Evolutionary conservation across 2,329 filamentous ascomycete genomes (phyloP).

Genomic region (Talaromyces piceae): DNA sequence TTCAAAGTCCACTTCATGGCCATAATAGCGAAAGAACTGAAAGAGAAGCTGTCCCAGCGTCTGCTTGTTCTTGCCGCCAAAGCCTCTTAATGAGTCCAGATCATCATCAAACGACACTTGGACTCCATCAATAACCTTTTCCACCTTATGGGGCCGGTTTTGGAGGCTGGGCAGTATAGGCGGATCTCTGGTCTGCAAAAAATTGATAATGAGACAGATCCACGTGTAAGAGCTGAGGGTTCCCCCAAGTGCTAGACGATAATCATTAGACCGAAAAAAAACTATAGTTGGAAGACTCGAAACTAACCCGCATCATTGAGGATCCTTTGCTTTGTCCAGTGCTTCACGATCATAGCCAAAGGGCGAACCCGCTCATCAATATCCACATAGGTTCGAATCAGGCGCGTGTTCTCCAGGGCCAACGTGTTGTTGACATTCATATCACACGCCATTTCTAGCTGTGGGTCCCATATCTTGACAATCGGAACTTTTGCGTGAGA

Average conservation of each 20-base stretch:
- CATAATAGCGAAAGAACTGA: slow-evolving; percentile 91
- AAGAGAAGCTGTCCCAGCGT: slow-evolving; percentile 82
- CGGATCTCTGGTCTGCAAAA: slow-evolving; percentile 78
- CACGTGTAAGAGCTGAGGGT: slow-evolving; percentile 97
- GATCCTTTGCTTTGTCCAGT: slow-evolving; percentile 90
- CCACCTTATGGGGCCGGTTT: slow-evolving; percentile 58
- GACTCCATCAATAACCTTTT: slow-evolving; percentile 55
- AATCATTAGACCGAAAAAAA: slow-evolving; percentile 14
- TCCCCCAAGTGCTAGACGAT: slow-evolving; percentile 68
- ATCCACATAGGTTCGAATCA: slow-evolving; percentile 96
- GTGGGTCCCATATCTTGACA: slow-evolving; percentile 97
- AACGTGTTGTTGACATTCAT: slow-evolving; percentile 99
- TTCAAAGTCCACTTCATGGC: slow-evolving; percentile 86
- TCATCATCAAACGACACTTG: slow-evolving; percentile 82
- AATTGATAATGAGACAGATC: slow-evolving; percentile 98
- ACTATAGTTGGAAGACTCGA: not conserved
- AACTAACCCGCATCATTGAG: slow-evolving; percentile 89
- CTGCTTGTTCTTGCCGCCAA: slow-evolving; percentile 72
- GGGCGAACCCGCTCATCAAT: slow-evolving; percentile 85
- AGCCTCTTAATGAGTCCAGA: slow-evolving; percentile 63
- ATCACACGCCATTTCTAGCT: slow-evolving; percentile 80
- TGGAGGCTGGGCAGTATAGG: slow-evolving; percentile 82
- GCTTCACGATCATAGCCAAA: slow-evolving; percentile 92
- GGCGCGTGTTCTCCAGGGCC: slow-evolving; percentile 89
- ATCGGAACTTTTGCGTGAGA: slow-evolving; percentile 94